A percentile compares a stretch with the other conserved stretches of the same genome.
These are phyloP conservation scores for Alternaria sp. DNA, from an alignment of 2,329 filamentous ascomycete genomes.

Conservation along the genomic window DNA sequence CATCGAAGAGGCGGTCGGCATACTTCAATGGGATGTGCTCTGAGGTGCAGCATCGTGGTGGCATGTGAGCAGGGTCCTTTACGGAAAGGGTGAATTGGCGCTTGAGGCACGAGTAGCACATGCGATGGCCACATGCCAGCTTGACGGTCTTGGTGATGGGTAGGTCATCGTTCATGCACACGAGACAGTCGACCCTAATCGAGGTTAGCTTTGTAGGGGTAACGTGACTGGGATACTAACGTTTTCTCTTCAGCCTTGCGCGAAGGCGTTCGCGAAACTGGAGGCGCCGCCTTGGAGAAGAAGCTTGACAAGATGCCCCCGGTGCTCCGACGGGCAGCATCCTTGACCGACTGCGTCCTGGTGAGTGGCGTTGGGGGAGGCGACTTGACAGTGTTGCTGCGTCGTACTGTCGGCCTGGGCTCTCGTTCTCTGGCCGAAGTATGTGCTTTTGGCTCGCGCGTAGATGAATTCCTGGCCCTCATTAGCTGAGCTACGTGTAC, in stretches of 20 bases:
- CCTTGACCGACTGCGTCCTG: constrained; percentile 35
- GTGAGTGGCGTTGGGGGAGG: constrained; percentile 31
- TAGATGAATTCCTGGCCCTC: constrained; percentile 33
- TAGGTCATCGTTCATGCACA: constrained; percentile 72
- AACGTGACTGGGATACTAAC: constrained; percentile 10
- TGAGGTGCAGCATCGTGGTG: constrained; percentile 77
- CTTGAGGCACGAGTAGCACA: constrained; percentile 79
- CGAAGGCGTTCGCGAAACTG: constrained; percentile 29
- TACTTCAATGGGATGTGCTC: constrained; percentile 77
- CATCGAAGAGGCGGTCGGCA: constrained; percentile 76
- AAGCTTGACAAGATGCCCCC: constrained; percentile 41
- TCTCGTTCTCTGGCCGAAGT: constrained; percentile 31
- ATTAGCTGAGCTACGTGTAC: constrained; percentile 22
- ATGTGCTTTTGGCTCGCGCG: constrained; percentile 40
- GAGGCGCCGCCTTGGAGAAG: constrained; percentile 38
- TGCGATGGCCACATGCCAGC: constrained; percentile 78
- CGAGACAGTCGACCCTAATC: constrained; percentile 71
- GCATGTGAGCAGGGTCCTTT: constrained; percentile 80
- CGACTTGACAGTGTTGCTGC: constrained; percentile 38
- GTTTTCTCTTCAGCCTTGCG: constrained; percentile 32
- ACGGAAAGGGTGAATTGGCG: constrained; percentile 77
- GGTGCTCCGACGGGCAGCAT: constrained; percentile 38
- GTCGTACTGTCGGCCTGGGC: constrained; percentile 37
- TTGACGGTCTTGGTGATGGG: constrained; percentile 69
- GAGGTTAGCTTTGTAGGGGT: constrained; percentile 16